These are phyloP conservation scores for Fusarium acutatum DNA, from an alignment of 2,329 filamentous ascomycete species.

Conservation along the genomic window DNA sequence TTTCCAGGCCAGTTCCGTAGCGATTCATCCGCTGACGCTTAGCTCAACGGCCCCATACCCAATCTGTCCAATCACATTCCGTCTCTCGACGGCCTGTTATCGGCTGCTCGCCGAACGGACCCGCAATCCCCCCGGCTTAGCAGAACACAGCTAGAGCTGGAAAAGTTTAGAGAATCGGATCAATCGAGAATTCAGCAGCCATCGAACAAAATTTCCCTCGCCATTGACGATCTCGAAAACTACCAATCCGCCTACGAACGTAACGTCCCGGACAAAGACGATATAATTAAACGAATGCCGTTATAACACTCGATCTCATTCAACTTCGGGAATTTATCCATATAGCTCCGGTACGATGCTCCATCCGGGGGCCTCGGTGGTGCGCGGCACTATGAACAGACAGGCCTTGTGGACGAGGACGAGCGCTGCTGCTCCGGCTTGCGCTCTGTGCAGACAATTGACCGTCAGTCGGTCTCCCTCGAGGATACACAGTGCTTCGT, in stretches of 20 bases:
- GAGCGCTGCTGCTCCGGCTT: conserved; percentile 36
- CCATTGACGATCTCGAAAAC: conserved; percentile 6
- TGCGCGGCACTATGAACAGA: conserved; percentile 51
- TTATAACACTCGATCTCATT: not conserved
- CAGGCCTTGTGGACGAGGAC: conserved; percentile 37
- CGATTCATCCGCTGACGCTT: conserved; percentile 27
- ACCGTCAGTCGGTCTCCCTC: conserved; percentile 46
- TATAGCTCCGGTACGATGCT: conserved; percentile 57
- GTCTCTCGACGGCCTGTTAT: not conserved
- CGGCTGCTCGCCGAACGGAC: conserved; percentile 31
- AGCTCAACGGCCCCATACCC: conserved; percentile 9
- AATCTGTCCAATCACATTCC: conserved; percentile 14
- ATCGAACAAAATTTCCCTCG: conserved; percentile 36
- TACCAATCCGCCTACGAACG: not conserved
- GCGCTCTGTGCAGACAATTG: conserved; percentile 44
- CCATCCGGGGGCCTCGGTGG: conserved; percentile 61
- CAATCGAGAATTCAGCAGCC: conserved; percentile 22
- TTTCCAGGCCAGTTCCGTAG: conserved; percentile 18
- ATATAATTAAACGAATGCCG: conserved; percentile 20
- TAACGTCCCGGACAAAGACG: not conserved
- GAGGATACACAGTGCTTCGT: conserved; percentile 43
- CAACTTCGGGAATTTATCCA: not conserved
- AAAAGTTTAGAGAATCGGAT: conserved; percentile 43
- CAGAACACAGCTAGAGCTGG: conserved; percentile 36
- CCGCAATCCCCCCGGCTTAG: conserved; percentile 31